These are phyloP conservation scores for Aspergillus sp. DNA, from an alignment of 2,329 filamentous ascomycete genomes.

Conservation along the genomic window DNA sequence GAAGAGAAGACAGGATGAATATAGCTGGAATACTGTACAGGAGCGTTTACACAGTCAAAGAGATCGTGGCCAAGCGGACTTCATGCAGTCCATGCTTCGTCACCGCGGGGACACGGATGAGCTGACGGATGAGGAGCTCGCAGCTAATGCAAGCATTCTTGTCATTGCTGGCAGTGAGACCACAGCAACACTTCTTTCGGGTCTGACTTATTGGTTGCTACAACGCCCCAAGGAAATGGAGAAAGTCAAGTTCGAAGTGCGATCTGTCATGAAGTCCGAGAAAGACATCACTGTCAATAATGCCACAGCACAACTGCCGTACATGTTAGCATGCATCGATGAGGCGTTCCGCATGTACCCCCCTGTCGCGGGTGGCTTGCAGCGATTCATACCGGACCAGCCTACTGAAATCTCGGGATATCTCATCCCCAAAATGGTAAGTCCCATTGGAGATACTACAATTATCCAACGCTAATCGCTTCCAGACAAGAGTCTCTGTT, in stretches of 20 bases:
- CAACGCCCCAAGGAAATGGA: conserved; percentile 32
- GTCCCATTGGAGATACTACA: not conserved
- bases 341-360: conserved; percentile 47
- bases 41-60: not conserved
- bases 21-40: conserved; percentile 5
- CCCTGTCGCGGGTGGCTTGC: conserved; percentile 22
- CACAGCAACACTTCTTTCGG: conserved; percentile 48
- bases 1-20: not conserved
- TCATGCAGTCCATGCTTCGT: conserved; percentile 21
- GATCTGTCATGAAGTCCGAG: conserved; percentile 26
- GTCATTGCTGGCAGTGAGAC: conserved; percentile 47
- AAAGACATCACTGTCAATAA: conserved; percentile 35
- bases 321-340: conserved; percentile 44
- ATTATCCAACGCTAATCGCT: not conserved
- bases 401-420: conserved; percentile 11
- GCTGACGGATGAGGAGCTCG: conserved; percentile 35
- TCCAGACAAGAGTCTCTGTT: conserved; percentile 45
- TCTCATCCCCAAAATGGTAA: conserved; percentile 2
- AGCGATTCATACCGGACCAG: conserved; percentile 11
- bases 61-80: conserved; percentile 11
- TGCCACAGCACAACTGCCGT: conserved; percentile 30
- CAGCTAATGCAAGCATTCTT: conserved; percentile 35
- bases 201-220: conserved; percentile 46
- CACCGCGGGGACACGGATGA: conserved; percentile 15
- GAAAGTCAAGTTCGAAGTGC: conserved; percentile 43